phyloP scores from a whole-genome alignment of 805 yeast species.

The Sugiyamaella marilandica region DNA sequence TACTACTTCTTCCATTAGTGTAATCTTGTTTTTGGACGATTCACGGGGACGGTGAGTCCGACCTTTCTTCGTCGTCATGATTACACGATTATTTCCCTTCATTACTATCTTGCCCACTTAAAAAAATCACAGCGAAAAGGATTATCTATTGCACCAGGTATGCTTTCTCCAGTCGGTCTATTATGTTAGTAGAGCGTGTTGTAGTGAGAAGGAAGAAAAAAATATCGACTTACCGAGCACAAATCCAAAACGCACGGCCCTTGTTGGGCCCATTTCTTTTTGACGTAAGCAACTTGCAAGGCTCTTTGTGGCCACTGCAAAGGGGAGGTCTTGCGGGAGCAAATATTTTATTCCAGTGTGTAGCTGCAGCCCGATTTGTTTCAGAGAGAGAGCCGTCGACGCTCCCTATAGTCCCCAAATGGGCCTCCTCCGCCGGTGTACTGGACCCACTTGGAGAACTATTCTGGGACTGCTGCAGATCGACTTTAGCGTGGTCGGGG shows the following conservation, averaged over 20 bases:
- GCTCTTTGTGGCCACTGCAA: slow-evolving; percentile 32
- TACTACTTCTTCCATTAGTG: too few relatives aligned
- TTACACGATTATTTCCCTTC: too few relatives aligned
- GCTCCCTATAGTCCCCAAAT: neutral
- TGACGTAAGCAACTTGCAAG: slow-evolving; percentile 29
- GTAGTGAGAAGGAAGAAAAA: neutral
- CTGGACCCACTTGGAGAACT: too few relatives aligned
- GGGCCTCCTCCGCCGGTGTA: too few relatives aligned
- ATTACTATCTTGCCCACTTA: slow-evolving; percentile 27
- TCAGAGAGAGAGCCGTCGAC: slow-evolving; percentile 7
- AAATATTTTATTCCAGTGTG: slow-evolving; percentile 22
- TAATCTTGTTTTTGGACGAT: too few relatives aligned
- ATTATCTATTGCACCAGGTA: slow-evolving; percentile 15
- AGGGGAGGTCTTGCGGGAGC: slow-evolving; percentile 25
- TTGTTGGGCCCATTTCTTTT: slow-evolving; percentile 34
- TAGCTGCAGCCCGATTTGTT: slow-evolving; percentile 6
- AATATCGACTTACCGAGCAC: slow-evolving; percentile 25
- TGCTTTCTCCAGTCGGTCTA: slow-evolving; percentile 24
- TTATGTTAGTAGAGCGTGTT: neutral
- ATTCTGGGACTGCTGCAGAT: neutral
- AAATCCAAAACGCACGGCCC: slow-evolving; percentile 39
- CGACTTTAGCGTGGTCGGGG: neutral
- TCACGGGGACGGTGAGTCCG: too few relatives aligned
- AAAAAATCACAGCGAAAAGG: slow-evolving; percentile 32
- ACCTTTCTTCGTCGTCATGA: too few relatives aligned